Evolutionary conservation across 495 filamentous ascomycete species (phyloP).

Genomic region (Poronia punctata): DNA sequence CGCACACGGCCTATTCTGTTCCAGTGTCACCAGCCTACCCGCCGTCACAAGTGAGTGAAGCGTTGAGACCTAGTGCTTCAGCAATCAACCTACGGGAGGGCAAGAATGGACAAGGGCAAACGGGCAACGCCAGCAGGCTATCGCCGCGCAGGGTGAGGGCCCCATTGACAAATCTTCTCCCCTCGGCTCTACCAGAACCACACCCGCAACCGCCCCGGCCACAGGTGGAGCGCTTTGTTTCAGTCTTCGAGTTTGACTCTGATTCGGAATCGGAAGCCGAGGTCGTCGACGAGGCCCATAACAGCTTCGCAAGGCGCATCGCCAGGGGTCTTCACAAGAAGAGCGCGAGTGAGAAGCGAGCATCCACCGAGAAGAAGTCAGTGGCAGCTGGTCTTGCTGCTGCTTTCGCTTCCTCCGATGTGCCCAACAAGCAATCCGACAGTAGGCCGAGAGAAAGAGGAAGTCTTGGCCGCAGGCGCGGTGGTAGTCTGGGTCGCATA

Average conservation of each 20-base stretch:
- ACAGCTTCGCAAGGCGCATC: conserved; percentile 20
- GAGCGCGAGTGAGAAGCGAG: conserved; percentile 22
- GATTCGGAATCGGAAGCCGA: conserved; percentile 19
- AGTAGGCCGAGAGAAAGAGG: conserved; percentile 8
- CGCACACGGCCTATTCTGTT: conserved; percentile 8
- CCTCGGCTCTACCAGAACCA: conserved; percentile 4
- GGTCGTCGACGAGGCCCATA: conserved; percentile 9
- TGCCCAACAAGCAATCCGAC: conserved; percentile 3
- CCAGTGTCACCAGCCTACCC: conserved; percentile 20
- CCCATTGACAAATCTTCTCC: conserved; percentile 10
- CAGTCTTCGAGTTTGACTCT: conserved; percentile 25
- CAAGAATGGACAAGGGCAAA: not conserved
- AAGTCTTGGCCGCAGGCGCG: conserved; percentile 17
- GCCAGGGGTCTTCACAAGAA: conserved; percentile 26
- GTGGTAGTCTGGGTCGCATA: conserved; percentile 23
- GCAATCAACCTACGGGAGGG: conserved; percentile 18
- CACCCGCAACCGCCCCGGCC: conserved; percentile 5
- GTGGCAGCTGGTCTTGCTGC: not conserved
- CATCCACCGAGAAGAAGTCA: conserved; percentile 5
- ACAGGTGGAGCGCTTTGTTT: conserved; percentile 16
- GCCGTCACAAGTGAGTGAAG: conserved; percentile 12
- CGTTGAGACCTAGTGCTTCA: conserved; percentile 15
- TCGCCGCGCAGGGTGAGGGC: conserved; percentile 5
- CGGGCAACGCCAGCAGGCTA: not conserved
- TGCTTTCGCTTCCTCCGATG: conserved; percentile 4